Evolutionary conservation across 192 early-diverging fungal genomes (phyloP).

Genomic region (Jimgerdemannia lactiflua): DNA sequence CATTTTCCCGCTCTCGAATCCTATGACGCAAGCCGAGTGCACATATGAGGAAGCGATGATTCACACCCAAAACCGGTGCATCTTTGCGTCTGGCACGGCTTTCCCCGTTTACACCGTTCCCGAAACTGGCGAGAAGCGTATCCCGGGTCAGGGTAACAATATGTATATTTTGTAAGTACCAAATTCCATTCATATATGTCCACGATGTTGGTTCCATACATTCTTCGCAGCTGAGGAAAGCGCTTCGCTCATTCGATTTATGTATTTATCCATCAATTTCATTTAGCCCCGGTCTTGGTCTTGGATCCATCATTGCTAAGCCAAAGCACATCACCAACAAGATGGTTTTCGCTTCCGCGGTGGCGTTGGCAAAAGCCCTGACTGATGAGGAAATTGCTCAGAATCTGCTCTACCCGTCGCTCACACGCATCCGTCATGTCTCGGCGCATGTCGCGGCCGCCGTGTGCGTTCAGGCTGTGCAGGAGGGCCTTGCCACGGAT

Average conservation of each 20-base stretch:
- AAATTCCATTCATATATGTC: not conserved
- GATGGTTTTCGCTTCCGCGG: conserved; percentile 81
- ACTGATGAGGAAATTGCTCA: conserved; percentile 62
- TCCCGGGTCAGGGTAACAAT: conserved; percentile 92
- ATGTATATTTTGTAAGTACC: conserved; percentile 82
- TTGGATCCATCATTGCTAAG: conserved; percentile 78
- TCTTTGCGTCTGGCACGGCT: conserved; percentile 95
- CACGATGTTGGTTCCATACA: not conserved
- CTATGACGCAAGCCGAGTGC: conserved; percentile 89
- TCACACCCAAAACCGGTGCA: conserved; percentile 78
- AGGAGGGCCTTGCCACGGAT: conserved; percentile 14
- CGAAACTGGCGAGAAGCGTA: conserved; percentile 43
- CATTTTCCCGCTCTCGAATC: conserved; percentile 91
- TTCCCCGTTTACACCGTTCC: conserved; percentile 81
- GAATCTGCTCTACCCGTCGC: conserved; percentile 79
- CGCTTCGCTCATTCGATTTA: conserved; percentile 6
- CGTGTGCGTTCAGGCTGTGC: conserved; percentile 49
- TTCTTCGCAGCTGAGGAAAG: too few relatives aligned
- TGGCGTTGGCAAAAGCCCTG: conserved; percentile 73
- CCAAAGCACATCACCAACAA: conserved; percentile 68
- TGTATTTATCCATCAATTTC: conserved; percentile 7
- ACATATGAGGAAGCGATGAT: conserved; percentile 90
- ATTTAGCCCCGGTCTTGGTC: conserved; percentile 77
- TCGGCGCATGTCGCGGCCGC: conserved; percentile 79
- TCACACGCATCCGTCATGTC: conserved; percentile 85